Conservation (phyloP, 768 basidiomycete genomes). For the Lentinula lateritia region DNA sequence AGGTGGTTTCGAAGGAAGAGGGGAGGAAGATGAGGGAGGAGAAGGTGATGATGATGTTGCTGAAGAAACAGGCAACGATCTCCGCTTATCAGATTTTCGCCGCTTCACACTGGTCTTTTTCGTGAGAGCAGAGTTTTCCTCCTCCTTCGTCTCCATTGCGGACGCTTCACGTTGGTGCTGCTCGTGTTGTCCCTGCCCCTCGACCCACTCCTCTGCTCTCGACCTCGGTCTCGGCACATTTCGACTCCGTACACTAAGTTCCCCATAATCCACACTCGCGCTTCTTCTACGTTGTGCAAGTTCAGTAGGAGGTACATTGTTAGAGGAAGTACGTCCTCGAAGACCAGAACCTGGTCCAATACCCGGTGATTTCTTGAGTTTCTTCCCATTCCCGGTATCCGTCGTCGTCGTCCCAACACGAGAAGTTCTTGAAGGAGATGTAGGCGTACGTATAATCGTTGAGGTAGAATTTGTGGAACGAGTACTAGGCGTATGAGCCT, state of each 20-base stretch:
- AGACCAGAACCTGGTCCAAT: neutral
- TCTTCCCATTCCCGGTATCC: neutral
- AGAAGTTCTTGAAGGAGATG: neutral
- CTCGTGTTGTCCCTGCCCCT: neutral
- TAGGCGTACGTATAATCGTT: too few species aligned
- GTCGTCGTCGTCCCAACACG: neutral
- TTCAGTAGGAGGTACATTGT: neutral
- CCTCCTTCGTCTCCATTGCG: neutral
- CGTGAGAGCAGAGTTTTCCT: neutral
- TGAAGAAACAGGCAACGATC: neutral
- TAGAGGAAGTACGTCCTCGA: neutral
- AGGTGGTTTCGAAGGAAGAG: neutral
- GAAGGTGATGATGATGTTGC: neutral
- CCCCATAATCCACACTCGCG: conserved; percentile 10
- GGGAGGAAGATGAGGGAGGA: neutral
- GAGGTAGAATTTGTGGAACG: too few species aligned
- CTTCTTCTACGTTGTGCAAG: neutral
- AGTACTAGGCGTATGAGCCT: neutral
- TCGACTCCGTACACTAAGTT: conserved; percentile 15
- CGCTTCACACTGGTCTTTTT: conserved; percentile 3
- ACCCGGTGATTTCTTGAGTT: neutral
- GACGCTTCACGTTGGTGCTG: neutral
- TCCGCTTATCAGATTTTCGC: neutral
- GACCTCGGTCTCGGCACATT: neutral
- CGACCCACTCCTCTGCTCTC: conserved; percentile 1